Conservation (phyloP, 2,329 filamentous ascomycete genomes). For the Dactylonectria estremocensis region DNA sequence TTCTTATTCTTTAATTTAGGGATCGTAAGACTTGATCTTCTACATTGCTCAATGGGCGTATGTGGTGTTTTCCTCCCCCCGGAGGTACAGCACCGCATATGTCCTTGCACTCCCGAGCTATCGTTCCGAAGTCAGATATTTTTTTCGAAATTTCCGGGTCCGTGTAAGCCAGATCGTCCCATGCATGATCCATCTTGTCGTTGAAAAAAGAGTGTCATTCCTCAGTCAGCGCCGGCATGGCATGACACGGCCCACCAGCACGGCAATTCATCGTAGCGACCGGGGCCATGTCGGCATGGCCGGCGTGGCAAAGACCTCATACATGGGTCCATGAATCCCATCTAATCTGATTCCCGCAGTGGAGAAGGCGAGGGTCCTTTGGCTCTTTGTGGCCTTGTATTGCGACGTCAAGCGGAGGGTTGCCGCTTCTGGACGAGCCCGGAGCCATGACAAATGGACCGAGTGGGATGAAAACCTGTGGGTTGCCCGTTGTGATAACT, state of each 20-base stretch:
- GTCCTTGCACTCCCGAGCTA: neutral
- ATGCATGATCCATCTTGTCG: conserved; percentile 3
- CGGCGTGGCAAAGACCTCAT: conserved; percentile 11
- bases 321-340: neutral
- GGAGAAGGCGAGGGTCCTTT: neutral
- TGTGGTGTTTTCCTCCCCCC: too few species aligned
- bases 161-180: neutral
- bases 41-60: too few species aligned
- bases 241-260: conserved; percentile 19
- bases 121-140: neutral
- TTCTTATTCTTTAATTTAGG: too few species aligned
- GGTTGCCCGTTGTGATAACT: neutral
- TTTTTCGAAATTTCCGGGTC: neutral
- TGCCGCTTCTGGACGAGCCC: conserved; percentile 7
- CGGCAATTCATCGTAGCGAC: conserved; percentile 15
- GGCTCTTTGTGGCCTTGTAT: neutral
- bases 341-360: conserved; percentile 19
- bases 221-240: conserved; percentile 5
- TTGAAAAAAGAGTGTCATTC: conserved; percentile 19
- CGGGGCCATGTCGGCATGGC: conserved; percentile 10
- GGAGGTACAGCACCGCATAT: too few species aligned
- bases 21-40: too few species aligned
- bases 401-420: conserved; percentile 17
- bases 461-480: conserved; percentile 11
- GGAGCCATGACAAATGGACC: conserved; percentile 18